These are phyloP conservation scores for Croton setiger DNA, from an alignment of 441 rosid genomes.

Conservation along the genomic window DNA sequence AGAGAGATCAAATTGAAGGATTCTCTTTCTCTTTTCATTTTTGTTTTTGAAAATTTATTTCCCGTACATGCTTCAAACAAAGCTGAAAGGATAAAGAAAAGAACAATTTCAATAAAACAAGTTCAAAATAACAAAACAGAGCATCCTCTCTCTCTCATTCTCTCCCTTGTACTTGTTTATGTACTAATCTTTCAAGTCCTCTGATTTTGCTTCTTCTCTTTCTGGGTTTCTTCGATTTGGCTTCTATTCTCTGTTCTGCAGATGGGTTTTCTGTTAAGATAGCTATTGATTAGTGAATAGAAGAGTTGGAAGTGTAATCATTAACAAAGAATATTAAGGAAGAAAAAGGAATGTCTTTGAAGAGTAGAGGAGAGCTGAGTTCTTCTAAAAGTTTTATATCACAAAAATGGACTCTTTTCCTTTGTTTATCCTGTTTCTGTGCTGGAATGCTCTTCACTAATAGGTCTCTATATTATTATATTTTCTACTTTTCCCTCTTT, in stretches of 20 bases:
- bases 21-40: neutral
- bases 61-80: neutral
- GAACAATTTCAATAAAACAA: constrained; percentile 16
- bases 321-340: neutral
- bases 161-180: constrained; percentile 7
- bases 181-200: constrained; percentile 2
- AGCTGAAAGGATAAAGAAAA: constrained; percentile 14
- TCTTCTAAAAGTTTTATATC: constrained; percentile 46
- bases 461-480: constrained; percentile 48
- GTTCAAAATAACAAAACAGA: constrained; percentile 3
- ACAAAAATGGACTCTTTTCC: constrained; percentile 65
- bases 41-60: neutral
- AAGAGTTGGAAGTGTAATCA: constrained; percentile 8
- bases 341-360: constrained; percentile 39
- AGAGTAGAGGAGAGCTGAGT: constrained; percentile 59
- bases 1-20: too few species aligned
- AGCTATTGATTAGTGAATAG: constrained; percentile 16
- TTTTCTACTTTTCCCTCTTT: neutral
- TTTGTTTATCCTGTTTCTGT: constrained; percentile 77
- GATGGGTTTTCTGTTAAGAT: constrained; percentile 26
- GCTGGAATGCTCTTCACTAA: constrained; percentile 80
- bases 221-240: constrained; percentile 19
- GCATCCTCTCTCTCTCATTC: constrained; percentile 8
- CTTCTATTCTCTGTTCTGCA: constrained; percentile 10
- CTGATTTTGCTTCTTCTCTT: constrained; percentile 8